Conservation (phyloP, 202 grass and related monocot species). For the Hordeum pubiflorum region DNA sequence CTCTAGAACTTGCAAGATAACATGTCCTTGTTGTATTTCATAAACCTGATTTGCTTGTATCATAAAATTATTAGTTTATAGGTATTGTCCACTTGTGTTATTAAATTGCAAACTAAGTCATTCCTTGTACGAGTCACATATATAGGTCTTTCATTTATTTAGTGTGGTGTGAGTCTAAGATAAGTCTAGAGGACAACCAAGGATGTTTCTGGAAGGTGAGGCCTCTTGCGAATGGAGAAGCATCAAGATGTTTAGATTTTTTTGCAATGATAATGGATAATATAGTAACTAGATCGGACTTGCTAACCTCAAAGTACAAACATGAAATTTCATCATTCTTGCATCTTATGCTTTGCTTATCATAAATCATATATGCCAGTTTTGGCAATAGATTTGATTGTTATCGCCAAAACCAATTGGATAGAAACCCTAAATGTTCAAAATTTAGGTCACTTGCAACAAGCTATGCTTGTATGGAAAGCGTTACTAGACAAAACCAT, state of each 20-base stretch:
- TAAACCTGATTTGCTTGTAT: neutral
- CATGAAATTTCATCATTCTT: neutral
- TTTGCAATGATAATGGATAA: neutral
- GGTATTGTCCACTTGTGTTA: neutral
- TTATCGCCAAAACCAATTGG: neutral
- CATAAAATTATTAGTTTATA: neutral
- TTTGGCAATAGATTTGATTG: neutral
- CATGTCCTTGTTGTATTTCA: neutral
- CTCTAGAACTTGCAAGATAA: neutral
- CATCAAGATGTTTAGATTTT: neutral
- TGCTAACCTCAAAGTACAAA: neutral
- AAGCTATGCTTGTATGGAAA: neutral
- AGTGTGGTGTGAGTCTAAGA: neutral
- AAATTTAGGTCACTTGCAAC: neutral
- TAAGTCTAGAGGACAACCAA: neutral
- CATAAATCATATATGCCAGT: neutral
- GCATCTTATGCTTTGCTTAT: neutral
- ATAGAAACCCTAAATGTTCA: neutral
- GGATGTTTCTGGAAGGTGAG: neutral
- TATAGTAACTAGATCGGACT: neutral
- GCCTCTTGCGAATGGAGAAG: neutral
- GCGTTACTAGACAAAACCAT: neutral
- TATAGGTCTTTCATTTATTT: neutral
- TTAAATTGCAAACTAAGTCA: neutral
- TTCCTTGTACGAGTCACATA: neutral